Evolutionary conservation across 2,329 filamentous ascomycete genomes (phyloP).

Genomic region (Knufia fluminis): DNA sequence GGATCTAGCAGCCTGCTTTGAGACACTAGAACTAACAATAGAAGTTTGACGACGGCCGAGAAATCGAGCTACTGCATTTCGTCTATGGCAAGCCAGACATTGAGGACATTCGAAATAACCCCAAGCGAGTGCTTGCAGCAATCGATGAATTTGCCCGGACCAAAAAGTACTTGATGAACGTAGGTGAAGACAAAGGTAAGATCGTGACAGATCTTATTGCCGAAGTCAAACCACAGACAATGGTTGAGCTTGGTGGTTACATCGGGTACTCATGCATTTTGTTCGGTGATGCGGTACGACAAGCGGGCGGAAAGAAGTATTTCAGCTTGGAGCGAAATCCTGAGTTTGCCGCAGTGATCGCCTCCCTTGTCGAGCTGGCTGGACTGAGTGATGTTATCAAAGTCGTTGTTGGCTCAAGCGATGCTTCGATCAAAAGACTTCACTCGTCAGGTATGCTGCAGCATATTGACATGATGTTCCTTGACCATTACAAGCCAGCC

Average conservation of each 20-base stretch:
- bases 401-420: slow-evolving; percentile 60
- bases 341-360: slow-evolving; percentile 62
- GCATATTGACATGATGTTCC: slow-evolving; percentile 62
- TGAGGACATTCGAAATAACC: slow-evolving; percentile 55
- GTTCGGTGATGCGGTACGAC: slow-evolving; percentile 58
- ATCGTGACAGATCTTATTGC: slow-evolving; percentile 61
- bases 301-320: slow-evolving; percentile 56
- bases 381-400: slow-evolving; percentile 62
- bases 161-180: slow-evolving; percentile 68
- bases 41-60: slow-evolving; percentile 60
- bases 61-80: slow-evolving; percentile 63
- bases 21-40: not conserved
- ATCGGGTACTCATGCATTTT: slow-evolving; percentile 73
- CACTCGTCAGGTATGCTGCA: slow-evolving; percentile 44
- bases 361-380: slow-evolving; percentile 61
- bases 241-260: slow-evolving; percentile 75
- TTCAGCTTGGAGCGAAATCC: slow-evolving; percentile 65
- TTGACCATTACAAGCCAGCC: slow-evolving; percentile 72
- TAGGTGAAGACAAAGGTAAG: slow-evolving; percentile 64
- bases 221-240: slow-evolving; percentile 55
- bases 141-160: slow-evolving; percentile 62
- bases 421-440: slow-evolving; percentile 55
- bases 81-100: slow-evolving; percentile 55
- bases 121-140: slow-evolving; percentile 53
- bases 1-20: not conserved